Conservation (phyloP, 2,329 filamentous ascomycete genomes). For the Fusarium chuoi region DNA sequence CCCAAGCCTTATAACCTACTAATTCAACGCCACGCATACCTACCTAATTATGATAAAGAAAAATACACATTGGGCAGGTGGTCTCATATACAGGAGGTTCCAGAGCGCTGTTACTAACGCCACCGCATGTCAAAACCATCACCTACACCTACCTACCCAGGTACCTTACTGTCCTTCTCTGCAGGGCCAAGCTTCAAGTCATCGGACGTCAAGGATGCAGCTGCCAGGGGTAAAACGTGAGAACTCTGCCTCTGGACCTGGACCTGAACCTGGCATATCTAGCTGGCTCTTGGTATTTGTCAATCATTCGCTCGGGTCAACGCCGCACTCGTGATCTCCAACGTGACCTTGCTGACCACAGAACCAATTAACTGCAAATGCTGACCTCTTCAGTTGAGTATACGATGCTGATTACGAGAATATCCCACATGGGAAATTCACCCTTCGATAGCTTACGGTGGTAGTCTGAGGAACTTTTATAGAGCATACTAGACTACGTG, state of each 20-base stretch:
- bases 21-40: background rate
- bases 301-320: conserved; percentile 10
- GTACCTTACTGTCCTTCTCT: background rate
- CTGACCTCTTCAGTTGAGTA: background rate
- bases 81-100: conserved; percentile 6
- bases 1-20: background rate
- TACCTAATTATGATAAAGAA: background rate
- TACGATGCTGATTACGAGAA: conserved; percentile 2
- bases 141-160: too few relatives aligned
- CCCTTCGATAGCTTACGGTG: background rate
- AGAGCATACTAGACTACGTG: background rate
- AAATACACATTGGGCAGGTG: conserved; percentile 24
- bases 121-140: conserved; percentile 10
- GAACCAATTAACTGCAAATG: background rate
- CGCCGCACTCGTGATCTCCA: background rate
- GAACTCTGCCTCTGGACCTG: background rate
- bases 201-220: conserved; percentile 5
- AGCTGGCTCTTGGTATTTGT: background rate
- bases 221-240: conserved; percentile 14
- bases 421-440: background rate
- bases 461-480: background rate
- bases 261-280: background rate
- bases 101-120: conserved; percentile 10
- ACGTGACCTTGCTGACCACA: background rate
- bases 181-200: background rate